Evolutionary conservation across 441 rosid genomes (phyloP), one percentile per base, ranked within the genome.

Genomic region (Breynia disticha): DNA sequence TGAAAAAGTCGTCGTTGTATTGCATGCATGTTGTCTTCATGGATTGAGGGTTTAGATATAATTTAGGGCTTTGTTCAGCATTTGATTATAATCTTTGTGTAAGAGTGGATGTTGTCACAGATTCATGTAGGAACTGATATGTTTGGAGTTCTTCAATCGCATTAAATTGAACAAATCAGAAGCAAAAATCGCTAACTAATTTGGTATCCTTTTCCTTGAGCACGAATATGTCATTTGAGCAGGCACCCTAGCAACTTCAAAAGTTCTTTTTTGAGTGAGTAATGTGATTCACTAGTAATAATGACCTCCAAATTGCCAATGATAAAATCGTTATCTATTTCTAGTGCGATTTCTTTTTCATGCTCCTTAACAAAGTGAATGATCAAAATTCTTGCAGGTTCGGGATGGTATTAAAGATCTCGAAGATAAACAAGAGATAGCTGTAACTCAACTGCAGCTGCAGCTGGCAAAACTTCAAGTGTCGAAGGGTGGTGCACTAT

Each of bases 361-460:
- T 20, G 58, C 50, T 60, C 56, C 20, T 37, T 42, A 20, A 21
- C 19, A 37, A 1, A 35, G 46, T 20, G 50, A 19, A 19, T 44
- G 10, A 5, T 24, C 15, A 22, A 20, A 54, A 60, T 54, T 19
- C 16, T 48, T 67, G 64, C 63, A 82, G 83, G 83, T 82, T 43
- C 74, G 66, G 55, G 67, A 64, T 53, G 69, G 75, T 37, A 58
- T 80, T 53, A 52, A 55, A 46, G 81, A 82, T 67, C 22, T 82
- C 59, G 73, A 65, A 53, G 84, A 82, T 63, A 79, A 75, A 65
- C 82, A 79, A 59, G 84, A 82, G 65, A 82, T 82, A 69, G 72
- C 79, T 19, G 76, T 63, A 55, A 71, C 71, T 54, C 75, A 71
- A 35, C 20, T 69, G 48, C 64, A 55, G 47, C 66, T 79, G 48